Evolutionary conservation across 768 basidiomycete genomes (phyloP).

Genomic region (Kwoniella europaea): DNA sequence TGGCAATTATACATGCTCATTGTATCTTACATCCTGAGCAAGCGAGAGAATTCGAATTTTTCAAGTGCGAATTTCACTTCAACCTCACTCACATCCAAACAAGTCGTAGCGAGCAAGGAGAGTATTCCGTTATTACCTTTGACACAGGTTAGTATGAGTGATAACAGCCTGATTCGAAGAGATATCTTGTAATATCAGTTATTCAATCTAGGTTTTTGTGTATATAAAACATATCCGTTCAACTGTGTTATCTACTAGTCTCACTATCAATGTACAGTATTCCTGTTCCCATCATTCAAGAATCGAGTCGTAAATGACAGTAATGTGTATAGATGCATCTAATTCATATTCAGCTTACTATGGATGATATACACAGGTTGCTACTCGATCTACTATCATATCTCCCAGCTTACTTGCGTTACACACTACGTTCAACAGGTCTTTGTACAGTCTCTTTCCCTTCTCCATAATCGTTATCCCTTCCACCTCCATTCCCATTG

Average conservation of each 20-base stretch:
- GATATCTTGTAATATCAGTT: too few species aligned
- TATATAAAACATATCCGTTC: too few species aligned
- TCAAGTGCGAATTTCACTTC: too few species aligned
- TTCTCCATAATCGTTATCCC: slow-evolving; percentile 15
- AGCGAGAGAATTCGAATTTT: background rate
- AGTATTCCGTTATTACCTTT: background rate
- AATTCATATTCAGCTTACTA: too few species aligned
- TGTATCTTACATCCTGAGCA: background rate
- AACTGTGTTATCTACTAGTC: too few species aligned
- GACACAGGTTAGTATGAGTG: background rate
- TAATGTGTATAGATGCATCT: too few species aligned
- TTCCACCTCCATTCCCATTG: background rate
- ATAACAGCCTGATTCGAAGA: background rate
- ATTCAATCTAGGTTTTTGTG: too few species aligned
- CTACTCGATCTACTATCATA: background rate
- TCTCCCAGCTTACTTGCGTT: background rate
- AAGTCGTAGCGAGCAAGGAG: background rate
- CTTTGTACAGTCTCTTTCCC: slow-evolving; percentile 20
- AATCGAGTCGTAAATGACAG: too few species aligned
- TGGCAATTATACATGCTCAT: background rate
- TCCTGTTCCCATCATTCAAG: too few species aligned
- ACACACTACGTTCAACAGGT: slow-evolving; percentile 9
- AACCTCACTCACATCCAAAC: background rate
- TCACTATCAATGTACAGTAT: too few species aligned
- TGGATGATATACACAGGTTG: background rate